Base-by-base conservation (phyloP, 2,329 filamentous ascomycete species). In the Xylaria multiplex region DNA sequence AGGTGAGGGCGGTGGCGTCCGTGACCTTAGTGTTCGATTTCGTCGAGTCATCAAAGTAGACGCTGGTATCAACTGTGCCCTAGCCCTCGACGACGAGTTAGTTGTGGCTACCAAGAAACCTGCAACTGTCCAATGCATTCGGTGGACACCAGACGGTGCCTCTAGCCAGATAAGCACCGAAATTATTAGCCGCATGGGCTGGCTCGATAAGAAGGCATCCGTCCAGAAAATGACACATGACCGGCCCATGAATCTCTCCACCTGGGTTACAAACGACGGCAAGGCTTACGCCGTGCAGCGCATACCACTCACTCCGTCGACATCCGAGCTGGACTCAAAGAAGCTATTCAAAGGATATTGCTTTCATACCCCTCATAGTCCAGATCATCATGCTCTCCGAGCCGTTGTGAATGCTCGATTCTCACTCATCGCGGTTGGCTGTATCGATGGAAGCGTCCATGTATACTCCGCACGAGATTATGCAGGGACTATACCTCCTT, bases 11-110 rank as follows among this genome's bases (percentile, higher is more conserved):
- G 86, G 86, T 55, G 93, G 93, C 3, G 90, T 97, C 57, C 88
- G 89, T 59, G 96, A 99, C 79, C 88, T 97, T 62, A 97, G 91
- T 73, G 86, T 99, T 55, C 91, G 93, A 11, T 99, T 99, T 79
- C 88, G 95, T 64, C 97, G 97, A 92, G 95, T 97, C 14, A 98
- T 99, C 75, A 96, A 97, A 77, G 93, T 99, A 19, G 96, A 99
- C 79, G 96, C 96, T 2, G 96, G 96, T 2, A 97, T 99, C 72
- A 90, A 90, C 71, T 92, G 90, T 74, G 93, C 92, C 11, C 81
- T 98, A 61, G 95, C 96, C 2, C 85, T 98, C 24, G 96, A 98
- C 71, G 93, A 97, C 62, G 96, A 98, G 78, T 83, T 99, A 46
- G 85, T 98, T 24, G 94, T 99, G 59, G 93, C 96, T 4, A 99